Conservation (phyloP, 805 yeast species). For the Metschnikowia proteae region DNA sequence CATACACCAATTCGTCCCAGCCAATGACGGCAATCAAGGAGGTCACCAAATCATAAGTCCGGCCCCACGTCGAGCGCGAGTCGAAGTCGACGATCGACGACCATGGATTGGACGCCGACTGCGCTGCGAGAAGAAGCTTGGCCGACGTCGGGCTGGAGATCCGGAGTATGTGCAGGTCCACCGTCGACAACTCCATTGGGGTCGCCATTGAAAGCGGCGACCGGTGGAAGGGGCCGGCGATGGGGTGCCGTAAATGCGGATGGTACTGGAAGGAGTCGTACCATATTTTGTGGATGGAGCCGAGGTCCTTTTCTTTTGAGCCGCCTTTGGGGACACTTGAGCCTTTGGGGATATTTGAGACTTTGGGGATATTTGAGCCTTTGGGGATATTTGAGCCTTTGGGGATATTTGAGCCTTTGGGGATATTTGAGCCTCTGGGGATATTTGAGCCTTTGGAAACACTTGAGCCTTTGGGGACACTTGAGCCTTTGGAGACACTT, state of each 20-base stretch:
- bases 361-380: too few species aligned
- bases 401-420: too few species aligned
- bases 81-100: conserved; percentile 32
- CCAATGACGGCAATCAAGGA: conserved; percentile 65
- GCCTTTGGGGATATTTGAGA: neutral
- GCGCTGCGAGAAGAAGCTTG: conserved; percentile 29
- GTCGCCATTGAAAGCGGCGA: conserved; percentile 34
- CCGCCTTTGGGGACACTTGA: neutral
- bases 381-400: too few species aligned
- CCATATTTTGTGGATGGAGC: conserved; percentile 34
- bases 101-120: conserved; percentile 26
- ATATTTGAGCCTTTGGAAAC: neutral
- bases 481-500: neutral
- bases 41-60: conserved; percentile 63
- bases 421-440: too few species aligned
- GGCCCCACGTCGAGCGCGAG: conserved; percentile 39
- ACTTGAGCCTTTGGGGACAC: neutral
- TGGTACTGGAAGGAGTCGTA: conserved; percentile 26
- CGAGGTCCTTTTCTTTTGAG: conserved; percentile 16
- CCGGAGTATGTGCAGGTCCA: conserved; percentile 28
- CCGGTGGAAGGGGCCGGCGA: conserved; percentile 33
- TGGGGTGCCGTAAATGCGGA: conserved; percentile 33
- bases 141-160: conserved; percentile 26
- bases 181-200: conserved; percentile 33
- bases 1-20: conserved; percentile 71